Percentiles rank a stretch among this genome's conserved stretches.
phyloP scores from a whole-genome alignment of 2,329 filamentous ascomycete species.

The Ceratocystis papillata region DNA sequence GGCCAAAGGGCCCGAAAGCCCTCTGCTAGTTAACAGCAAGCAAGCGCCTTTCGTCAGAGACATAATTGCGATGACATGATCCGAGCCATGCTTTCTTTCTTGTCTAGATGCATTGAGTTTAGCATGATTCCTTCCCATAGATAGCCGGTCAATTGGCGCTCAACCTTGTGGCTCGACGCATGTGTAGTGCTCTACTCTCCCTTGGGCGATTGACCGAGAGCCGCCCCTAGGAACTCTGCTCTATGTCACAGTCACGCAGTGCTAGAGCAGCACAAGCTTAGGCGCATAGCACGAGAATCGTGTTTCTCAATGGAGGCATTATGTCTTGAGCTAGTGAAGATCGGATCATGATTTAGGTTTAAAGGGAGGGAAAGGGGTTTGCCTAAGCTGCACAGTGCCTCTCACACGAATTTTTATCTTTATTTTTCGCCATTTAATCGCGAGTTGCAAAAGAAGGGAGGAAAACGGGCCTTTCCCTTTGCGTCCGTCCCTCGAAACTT shows the following conservation, averaged over 20 bases:
- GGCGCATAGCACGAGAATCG: background rate
- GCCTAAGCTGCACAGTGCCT: background rate
- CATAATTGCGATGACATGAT: background rate
- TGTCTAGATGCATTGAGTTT: background rate
- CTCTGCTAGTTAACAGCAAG: background rate
- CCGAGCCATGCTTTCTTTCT: background rate
- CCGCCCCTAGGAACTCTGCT: constrained; percentile 9
- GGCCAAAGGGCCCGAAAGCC: background rate
- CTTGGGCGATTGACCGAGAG: background rate
- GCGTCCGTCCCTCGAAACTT: background rate
- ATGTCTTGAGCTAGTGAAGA: constrained; percentile 6
- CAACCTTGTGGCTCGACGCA: background rate
- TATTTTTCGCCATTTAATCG: background rate
- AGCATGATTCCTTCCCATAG: background rate
- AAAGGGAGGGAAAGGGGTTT: background rate
- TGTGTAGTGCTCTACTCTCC: background rate
- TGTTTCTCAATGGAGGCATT: background rate
- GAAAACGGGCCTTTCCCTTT: background rate
- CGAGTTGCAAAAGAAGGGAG: background rate
- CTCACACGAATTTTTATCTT: background rate
- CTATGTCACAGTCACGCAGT: constrained; percentile 3
- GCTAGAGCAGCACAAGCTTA: constrained; percentile 3
- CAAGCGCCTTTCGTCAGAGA: background rate
- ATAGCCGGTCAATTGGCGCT: background rate
- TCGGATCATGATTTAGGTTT: background rate